These are phyloP conservation scores for Fusarium albidum DNA, from an alignment of 2,329 filamentous ascomycete species.

Conservation along the genomic window DNA sequence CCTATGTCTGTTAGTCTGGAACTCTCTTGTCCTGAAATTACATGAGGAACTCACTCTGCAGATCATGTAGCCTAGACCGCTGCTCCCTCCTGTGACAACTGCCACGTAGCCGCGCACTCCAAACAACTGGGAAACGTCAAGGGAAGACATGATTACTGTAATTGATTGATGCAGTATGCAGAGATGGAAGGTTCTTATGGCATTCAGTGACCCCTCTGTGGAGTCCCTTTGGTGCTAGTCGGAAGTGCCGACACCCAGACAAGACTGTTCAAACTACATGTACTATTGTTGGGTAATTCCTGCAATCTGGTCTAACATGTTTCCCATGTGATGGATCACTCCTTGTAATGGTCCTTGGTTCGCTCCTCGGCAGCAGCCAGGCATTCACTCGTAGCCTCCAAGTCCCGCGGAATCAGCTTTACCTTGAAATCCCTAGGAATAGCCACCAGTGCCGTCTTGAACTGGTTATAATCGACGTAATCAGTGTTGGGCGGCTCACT, in stretches of 20 bases:
- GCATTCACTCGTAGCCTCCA: conserved; percentile 47
- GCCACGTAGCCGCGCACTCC: conserved; percentile 44
- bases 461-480: conserved; percentile 68
- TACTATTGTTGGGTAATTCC: too few relatives aligned
- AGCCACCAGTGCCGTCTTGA: conserved; percentile 66
- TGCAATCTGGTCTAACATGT: too few relatives aligned
- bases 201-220: too few relatives aligned
- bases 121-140: conserved; percentile 25
- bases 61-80: conserved; percentile 57
- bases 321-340: too few relatives aligned
- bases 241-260: too few relatives aligned
- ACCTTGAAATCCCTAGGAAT: conserved; percentile 68
- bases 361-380: conserved; percentile 52
- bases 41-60: conserved; percentile 43
- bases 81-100: conserved; percentile 49
- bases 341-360: conserved; percentile 58
- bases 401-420: conserved; percentile 60
- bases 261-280: too few relatives aligned
- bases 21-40: too few relatives aligned
- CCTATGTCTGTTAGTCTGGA: conserved; percentile 37
- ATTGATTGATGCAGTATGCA: too few relatives aligned
- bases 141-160: too few relatives aligned
- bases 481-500: conserved; percentile 64
- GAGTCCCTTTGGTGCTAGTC: too few relatives aligned
- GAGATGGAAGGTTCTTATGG: too few relatives aligned